Base-by-base conservation (phyloP, 805 yeast species). In the Metschnikowia rubicola region DNA sequence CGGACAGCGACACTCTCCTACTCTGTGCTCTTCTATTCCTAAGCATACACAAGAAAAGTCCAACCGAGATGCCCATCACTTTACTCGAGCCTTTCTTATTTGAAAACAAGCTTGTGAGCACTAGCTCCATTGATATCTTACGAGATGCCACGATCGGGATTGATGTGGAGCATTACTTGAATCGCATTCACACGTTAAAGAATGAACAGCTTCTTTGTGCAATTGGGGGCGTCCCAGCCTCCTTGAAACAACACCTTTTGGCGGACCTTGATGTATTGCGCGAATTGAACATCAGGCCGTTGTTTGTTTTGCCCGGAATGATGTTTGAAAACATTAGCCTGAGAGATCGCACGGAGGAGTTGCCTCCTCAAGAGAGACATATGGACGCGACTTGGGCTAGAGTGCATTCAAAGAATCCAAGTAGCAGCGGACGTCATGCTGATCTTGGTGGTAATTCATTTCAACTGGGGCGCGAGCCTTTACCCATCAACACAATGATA, bases 91-190 rank as follows among this genome's bases (percentile, higher is more conserved):
- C 85, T 3, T 83, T 75, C 61, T 71, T 85, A 37, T 80, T 81
- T 56, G 96, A 88, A 54, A 77, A 84, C 50, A 78, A 83, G 48
- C 66, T 85, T 38, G 83, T 81, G 40, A 73, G 76, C 41, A 72
- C 82, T 15, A 68, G 78, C 52, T 83, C 92, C 11, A 71, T 88
- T 56, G 86, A 84, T 33, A 68, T 80, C 3, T 70, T 89, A 47
- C 78, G 73, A 47, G 81, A 83, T 58, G 78, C 91, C 28, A 78
- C 84, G 12, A 68, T 89, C 43, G 96, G 96, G 46, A 86, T 89
- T 38, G 96, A 90, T 62, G 94, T 84, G 11, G 86, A 81, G 54
- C 90, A 88, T 61, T 90, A 88, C 59, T 65, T 88, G 34, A 71
- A 86, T 26, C 68, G 88, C 44, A 71, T 86, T 37, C 65, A 86